These are phyloP conservation scores for Orbilia javanica DNA, from an alignment of 2,329 filamentous ascomycete species.

Conservation along the genomic window DNA sequence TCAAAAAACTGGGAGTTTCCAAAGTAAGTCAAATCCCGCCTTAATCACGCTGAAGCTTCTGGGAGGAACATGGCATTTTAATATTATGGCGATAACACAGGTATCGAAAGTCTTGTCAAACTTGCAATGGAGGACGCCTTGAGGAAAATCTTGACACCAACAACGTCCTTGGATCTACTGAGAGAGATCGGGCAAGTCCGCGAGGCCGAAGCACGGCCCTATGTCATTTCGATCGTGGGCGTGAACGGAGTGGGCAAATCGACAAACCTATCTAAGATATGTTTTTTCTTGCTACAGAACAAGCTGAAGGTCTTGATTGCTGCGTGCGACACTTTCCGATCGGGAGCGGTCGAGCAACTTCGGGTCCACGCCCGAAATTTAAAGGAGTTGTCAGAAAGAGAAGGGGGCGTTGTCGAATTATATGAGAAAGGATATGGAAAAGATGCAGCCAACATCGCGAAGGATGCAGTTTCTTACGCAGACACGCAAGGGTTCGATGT, in stretches of 20 bases:
- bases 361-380: constrained; percentile 95
- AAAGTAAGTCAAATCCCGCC: constrained; percentile 68
- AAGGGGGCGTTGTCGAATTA: constrained; percentile 86
- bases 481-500: constrained; percentile 84
- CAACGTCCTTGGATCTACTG: constrained; percentile 91
- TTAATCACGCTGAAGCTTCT: neutral
- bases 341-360: constrained; percentile 95
- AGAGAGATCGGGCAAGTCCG: constrained; percentile 85
- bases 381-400: constrained; percentile 85
- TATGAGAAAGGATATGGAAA: constrained; percentile 99
- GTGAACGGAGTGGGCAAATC: constrained; percentile 99
- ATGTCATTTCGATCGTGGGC: constrained; percentile 97
- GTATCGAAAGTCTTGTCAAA: constrained; percentile 83
- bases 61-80: constrained; percentile 57
- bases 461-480: constrained; percentile 88
- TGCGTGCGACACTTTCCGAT: constrained; percentile 96
- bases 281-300: constrained; percentile 97
- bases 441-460: constrained; percentile 93
- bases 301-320: constrained; percentile 95
- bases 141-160: constrained; percentile 94
- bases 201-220: constrained; percentile 78
- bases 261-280: constrained; percentile 97
- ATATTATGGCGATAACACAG: constrained; percentile 63
- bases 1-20: constrained; percentile 91
- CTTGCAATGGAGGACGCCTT: constrained; percentile 91